Percentiles rank a stretch among this genome's conserved stretches.
phyloP scores from a whole-genome alignment of 176 grass and related monocot species.

The Miscanthus lutarioriparius region DNA sequence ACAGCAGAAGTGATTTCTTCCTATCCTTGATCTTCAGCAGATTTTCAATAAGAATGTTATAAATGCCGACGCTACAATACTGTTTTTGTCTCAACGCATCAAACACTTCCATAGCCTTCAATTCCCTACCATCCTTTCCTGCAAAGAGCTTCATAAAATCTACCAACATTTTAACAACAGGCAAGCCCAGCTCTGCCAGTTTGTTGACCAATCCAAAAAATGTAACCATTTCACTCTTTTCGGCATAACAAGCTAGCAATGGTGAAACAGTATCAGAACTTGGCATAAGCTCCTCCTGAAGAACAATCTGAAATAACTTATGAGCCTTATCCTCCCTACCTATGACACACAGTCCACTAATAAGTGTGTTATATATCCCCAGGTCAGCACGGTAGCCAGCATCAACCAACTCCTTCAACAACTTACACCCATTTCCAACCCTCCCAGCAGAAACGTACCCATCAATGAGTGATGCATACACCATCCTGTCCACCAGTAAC shows the following conservation, averaged over 20 bases:
- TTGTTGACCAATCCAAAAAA: conserved; percentile 58
- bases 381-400: conserved; percentile 71
- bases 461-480: conserved; percentile 63
- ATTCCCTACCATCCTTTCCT: conserved; percentile 56
- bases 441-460: conserved; percentile 51
- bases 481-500: conserved; percentile 62
- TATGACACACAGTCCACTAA: conserved; percentile 66
- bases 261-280: conserved; percentile 58
- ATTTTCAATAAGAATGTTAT: conserved; percentile 75
- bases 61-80: conserved; percentile 57
- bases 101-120: conserved; percentile 64
- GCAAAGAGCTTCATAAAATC: conserved; percentile 61
- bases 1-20: conserved; percentile 54
- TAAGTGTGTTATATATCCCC: conserved; percentile 74
- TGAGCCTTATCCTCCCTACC: conserved; percentile 62
- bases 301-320: conserved; percentile 73
- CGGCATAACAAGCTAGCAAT: conserved; percentile 67
- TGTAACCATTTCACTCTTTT: conserved; percentile 53
- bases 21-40: conserved; percentile 66
- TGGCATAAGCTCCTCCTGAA: conserved; percentile 60
- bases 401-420: conserved; percentile 81
- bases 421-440: conserved; percentile 57
- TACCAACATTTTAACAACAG: conserved; percentile 51
- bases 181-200: conserved; percentile 55
- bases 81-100: conserved; percentile 58